Base-by-base conservation (phyloP, 805 yeast species). In the Ogataea pini region DNA sequence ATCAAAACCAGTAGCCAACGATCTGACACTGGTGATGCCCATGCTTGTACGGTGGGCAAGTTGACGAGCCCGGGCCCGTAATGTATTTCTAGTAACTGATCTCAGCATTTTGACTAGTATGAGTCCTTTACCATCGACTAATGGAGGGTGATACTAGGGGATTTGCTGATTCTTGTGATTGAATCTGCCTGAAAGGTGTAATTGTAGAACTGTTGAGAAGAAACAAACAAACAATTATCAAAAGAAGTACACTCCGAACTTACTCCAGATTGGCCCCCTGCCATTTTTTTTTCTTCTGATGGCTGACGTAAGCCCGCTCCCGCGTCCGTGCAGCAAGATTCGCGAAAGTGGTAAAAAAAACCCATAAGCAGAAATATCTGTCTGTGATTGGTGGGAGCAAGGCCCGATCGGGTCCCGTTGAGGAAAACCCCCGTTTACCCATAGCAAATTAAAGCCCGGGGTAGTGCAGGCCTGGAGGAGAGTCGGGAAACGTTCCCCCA, bases 1-100 rank as follows among this genome's bases (percentile, higher is more conserved):
- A 72, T 94, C 99, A 49, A 72, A 64, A 32, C 68, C 68, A 36
- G 75, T 64, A 49, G 79, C 75, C 51, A 62, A 48, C 14, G 56
- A 25, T 51, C 64, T 59, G 34, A 39, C 33, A 13, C 42, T 28
- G n/a, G 42, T 18, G 32, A 39, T 9, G 17, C 45, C 37, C 46
- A 46, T 18, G 37, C 42, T 24, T 20, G 25, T 28, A 42, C 36
- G 34, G 37, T 31, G 42, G 22, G 24, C 20, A 8, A 18, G 16
- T 18, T 39, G 42, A 14, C 42, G 42, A 25, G 46, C 46, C 32
- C 55, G 53, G 49, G 62, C 53, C 48, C 60, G 55, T 41, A 65
- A 52, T 24, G 56, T 36, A 13, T 52, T 47, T 38, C 54, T 61
- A 24, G 63, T 48, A 45, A 59, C 52, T 38, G 62, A 57, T 63